phyloP scores from a whole-genome alignment of 2,329 filamentous ascomycete species.

The Colletotrichum viniferum region DNA sequence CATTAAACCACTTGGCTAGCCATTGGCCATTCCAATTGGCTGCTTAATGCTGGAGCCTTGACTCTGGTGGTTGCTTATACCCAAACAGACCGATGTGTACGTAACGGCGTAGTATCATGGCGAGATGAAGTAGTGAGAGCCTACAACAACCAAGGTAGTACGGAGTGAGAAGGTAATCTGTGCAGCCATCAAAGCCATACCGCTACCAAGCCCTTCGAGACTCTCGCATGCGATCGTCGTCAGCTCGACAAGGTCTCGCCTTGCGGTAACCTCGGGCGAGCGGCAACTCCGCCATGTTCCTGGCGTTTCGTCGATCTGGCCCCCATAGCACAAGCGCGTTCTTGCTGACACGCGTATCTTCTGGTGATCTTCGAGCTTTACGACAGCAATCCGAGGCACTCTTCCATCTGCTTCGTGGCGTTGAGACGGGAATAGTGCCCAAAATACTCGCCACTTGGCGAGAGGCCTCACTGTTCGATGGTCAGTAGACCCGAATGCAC shows the following conservation, averaged over 20 bases:
- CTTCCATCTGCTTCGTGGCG: neutral
- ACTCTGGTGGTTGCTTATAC: neutral
- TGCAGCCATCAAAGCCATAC: neutral
- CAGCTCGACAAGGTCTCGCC: conserved; percentile 11
- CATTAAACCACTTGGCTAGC: neutral
- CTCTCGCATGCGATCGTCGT: neutral
- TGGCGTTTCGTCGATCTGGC: neutral
- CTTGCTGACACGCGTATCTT: neutral
- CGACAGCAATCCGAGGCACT: neutral
- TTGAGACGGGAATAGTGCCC: neutral
- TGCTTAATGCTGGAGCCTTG: neutral
- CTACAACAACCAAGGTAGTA: neutral
- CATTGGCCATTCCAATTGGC: neutral
- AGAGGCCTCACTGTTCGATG: neutral
- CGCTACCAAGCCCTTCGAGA: neutral
- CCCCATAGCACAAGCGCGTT: neutral
- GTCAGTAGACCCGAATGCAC: neutral
- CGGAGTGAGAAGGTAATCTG: neutral
- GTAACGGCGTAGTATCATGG: neutral
- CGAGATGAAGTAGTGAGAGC: neutral
- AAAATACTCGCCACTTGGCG: conserved; percentile 10
- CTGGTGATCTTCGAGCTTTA: neutral
- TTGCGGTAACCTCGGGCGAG: neutral
- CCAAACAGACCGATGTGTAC: neutral
- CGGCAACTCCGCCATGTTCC: neutral